These are phyloP conservation scores for Schoenoplectus tabernaemontani DNA, from an alignment of 202 grass and related monocot genomes.

Conservation along the genomic window DNA sequence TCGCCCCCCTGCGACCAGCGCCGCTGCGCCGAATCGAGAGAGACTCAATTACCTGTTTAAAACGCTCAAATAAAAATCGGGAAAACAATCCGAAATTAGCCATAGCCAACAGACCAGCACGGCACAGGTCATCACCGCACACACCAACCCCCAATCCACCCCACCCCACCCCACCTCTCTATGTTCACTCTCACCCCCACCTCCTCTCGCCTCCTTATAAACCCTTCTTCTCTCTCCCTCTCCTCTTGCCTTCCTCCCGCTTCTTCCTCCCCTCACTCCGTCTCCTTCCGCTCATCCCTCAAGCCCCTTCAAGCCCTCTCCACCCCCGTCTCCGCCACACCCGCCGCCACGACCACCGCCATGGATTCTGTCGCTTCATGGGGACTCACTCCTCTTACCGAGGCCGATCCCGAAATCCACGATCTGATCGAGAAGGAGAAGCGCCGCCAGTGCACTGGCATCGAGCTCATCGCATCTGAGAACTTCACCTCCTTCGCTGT, in stretches of 20 bases:
- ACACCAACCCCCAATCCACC: conserved; percentile 20
- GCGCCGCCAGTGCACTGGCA: conserved; percentile 80
- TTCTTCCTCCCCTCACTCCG: background rate
- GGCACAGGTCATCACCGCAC: conserved; percentile 15
- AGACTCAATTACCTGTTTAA: too few species aligned
- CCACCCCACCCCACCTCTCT: conserved; percentile 19
- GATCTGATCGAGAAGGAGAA: conserved; percentile 93
- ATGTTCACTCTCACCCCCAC: conserved; percentile 30
- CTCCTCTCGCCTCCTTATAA: conserved; percentile 20
- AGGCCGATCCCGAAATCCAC: conserved; percentile 50
- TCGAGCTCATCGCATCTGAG: conserved; percentile 99
- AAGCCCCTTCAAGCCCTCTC: background rate
- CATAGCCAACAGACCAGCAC: too few species aligned
- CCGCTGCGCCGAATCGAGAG: too few species aligned
- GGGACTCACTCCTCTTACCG: conserved; percentile 59
- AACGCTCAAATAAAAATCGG: too few species aligned
- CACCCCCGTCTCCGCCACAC: background rate
- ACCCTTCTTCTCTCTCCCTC: background rate
- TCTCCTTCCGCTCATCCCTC: background rate
- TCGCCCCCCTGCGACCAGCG: too few species aligned
- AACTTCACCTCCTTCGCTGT: conserved; percentile 98
- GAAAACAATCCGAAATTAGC: too few species aligned
- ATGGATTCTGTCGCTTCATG: conserved; percentile 70
- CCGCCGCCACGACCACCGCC: too few species aligned
- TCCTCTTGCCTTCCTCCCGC: background rate